These are phyloP conservation scores for Rhodotorula sp. DNA, from an alignment of 1,284 basidiomycete species.

Conservation along the genomic window DNA sequence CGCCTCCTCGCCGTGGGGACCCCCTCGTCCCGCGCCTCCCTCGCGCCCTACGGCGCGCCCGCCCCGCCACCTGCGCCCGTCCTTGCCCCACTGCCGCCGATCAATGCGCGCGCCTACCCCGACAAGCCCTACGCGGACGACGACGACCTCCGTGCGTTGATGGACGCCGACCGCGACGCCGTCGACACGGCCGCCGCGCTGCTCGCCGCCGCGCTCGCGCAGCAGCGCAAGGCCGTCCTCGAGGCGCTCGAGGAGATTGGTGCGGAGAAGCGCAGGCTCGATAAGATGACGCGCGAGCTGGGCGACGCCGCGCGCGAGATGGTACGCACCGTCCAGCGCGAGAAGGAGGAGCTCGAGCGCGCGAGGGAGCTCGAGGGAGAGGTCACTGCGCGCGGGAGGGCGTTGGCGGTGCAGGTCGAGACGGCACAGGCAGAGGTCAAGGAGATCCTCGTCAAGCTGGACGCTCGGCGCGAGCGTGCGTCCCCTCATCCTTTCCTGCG, in stretches of 20 bases:
- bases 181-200: constrained; percentile 43
- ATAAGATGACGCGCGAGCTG: constrained; percentile 35
- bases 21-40: constrained; percentile 4
- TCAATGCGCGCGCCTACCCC: constrained; percentile 28
- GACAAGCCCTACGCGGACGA: constrained; percentile 34
- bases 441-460: constrained; percentile 20
- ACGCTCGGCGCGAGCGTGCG: constrained; percentile 28
- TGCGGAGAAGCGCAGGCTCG: constrained; percentile 39
- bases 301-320: constrained; percentile 43
- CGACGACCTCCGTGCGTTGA: constrained; percentile 23
- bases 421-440: constrained; percentile 34
- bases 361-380: constrained; percentile 34
- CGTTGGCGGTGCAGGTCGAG: constrained; percentile 40
- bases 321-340: constrained; percentile 24
- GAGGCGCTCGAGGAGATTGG: constrained; percentile 39
- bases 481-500: neutral
- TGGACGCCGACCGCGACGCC: constrained; percentile 29
- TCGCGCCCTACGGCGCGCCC: neutral
- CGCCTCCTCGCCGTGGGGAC: constrained; percentile 12
- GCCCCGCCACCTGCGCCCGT: neutral
- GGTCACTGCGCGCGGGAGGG: constrained; percentile 32
- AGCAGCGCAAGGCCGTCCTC: constrained; percentile 28
- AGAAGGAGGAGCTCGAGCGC: constrained; percentile 39
- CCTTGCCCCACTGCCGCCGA: constrained; percentile 14
- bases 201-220: constrained; percentile 47